Percentiles rank a stretch among this genome's conserved stretches.
Evolutionary conservation across 305 asterid species (phyloP).

Genomic region (Fraxinus nigra): DNA sequence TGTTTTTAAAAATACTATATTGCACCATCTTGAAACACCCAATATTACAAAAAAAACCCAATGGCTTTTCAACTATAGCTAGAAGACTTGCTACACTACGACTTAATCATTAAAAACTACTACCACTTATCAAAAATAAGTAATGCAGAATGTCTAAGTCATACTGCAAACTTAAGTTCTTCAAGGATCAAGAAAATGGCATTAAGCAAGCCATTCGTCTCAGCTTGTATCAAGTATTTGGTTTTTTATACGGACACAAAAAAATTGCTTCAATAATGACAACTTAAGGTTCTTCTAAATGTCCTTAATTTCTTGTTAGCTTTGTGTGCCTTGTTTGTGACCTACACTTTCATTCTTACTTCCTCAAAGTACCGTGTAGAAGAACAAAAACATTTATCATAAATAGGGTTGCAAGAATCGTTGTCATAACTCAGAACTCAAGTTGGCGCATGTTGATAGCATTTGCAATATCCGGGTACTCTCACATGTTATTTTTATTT

Average conservation of each 20-base stretch:
- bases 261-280: conserved; percentile 24
- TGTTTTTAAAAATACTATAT: too few species aligned
- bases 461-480: too few species aligned
- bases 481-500: too few species aligned
- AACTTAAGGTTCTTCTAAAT: conserved; percentile 53
- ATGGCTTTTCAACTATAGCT: neutral
- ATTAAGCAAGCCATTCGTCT: neutral
- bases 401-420: neutral
- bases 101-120: neutral
- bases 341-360: conserved; percentile 13
- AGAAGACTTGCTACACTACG: neutral
- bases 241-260: neutral
- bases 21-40: neutral
- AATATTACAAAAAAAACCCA: neutral
- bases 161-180: neutral
- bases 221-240: neutral
- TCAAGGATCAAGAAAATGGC: neutral
- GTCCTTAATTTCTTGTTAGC: conserved; percentile 35
- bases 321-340: conserved; percentile 40
- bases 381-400: neutral
- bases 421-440: neutral
- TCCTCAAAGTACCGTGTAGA: conserved; percentile 39
- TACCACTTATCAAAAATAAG: neutral
- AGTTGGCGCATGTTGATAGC: too few species aligned
- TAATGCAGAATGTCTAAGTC: neutral